Base-by-base conservation (phyloP, 768 basidiomycete species). In the Kwoniella newhampshirensis region DNA sequence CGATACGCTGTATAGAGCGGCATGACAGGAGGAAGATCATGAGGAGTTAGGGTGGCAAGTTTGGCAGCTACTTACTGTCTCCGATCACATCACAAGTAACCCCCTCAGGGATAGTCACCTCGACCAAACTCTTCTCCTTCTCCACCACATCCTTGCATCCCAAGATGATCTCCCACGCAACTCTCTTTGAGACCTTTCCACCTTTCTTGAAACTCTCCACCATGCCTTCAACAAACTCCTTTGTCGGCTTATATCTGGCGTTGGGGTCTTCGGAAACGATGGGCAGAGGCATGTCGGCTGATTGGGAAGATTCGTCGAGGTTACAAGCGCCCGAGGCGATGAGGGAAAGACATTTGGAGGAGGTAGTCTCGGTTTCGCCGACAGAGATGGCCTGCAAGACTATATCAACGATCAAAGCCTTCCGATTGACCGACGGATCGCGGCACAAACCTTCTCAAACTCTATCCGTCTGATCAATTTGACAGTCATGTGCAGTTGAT, bases 111-210 rank as follows among this genome's bases (percentile, higher is more conserved):
- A 99, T 76, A 47, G 81, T 77, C 21, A 93, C 81, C 49, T 87
- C 82, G 15, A 93, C 89, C 68, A 99, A 65, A 62, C 85, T 91
- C 58, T 87, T 84, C 68, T 92, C 90, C 66, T 85, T 82, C 15
- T 80, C 79, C 67, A 98, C 86, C 18, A 83, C 80, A 18, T 83
- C 81, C 73, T 88, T 83, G 59, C 89, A 91, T 9, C 89, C 91
- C 15, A 99, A 80, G 21, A 92, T 82, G 64, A 99, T 97, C 78
- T 98, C 91, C 93, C 91, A 97, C 25, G 87, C 91, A 59, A 91
- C 87, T 77, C 93, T 82, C 76, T 86, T 85, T 3, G 91, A 85
- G 44, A 98, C 78, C n/a, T 86, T 81, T 75, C 96, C 96, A n/a
- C 91, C 92, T 41, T 85, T 83, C 79, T 92, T 93, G 79, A 96